A percentile compares a stretch with the other conserved stretches of the same genome.
These are phyloP conservation scores for Nakataea oryzae DNA, from an alignment of 2,329 filamentous ascomycete genomes.

Conservation along the genomic window DNA sequence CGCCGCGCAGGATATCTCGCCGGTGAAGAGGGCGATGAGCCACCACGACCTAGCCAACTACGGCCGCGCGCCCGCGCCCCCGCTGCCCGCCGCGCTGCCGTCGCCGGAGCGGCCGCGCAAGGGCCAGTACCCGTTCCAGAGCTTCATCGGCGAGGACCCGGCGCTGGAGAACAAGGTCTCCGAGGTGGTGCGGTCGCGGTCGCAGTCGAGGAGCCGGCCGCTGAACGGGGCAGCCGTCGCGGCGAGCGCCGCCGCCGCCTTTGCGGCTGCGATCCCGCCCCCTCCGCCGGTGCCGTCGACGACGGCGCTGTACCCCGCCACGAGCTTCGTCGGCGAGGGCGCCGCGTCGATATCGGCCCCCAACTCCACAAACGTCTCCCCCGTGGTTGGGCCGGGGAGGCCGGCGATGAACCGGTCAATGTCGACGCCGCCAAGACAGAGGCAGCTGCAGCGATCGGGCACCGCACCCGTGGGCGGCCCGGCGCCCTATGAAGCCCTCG, in stretches of 20 bases:
- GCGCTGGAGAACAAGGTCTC: not conserved
- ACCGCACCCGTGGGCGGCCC: not conserved
- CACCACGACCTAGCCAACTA: not conserved
- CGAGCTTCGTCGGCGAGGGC: not conserved
- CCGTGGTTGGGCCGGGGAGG: not conserved
- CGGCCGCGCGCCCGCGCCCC: no score
- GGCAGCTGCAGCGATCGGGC: not conserved
- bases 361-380: not conserved
- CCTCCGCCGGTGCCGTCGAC: not conserved
- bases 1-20: not conserved
- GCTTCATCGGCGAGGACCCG: not conserved
- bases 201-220: not conserved
- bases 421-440: not conserved
- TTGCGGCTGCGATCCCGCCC: not conserved
- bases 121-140: not conserved
- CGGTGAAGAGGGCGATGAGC: not conserved
- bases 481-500: not conserved
- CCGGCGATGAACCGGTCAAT: not conserved
- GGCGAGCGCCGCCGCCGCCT: not conserved
- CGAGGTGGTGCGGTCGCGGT: not conserved
- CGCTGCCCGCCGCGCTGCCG: not conserved
- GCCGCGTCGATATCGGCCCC: not conserved
- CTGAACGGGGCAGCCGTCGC: not conserved
- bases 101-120: not conserved
- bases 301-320: not conserved